These are phyloP conservation scores for Chondrus crispus DNA, from an alignment of 23 red algal genomes.

Conservation along the genomic window DNA sequence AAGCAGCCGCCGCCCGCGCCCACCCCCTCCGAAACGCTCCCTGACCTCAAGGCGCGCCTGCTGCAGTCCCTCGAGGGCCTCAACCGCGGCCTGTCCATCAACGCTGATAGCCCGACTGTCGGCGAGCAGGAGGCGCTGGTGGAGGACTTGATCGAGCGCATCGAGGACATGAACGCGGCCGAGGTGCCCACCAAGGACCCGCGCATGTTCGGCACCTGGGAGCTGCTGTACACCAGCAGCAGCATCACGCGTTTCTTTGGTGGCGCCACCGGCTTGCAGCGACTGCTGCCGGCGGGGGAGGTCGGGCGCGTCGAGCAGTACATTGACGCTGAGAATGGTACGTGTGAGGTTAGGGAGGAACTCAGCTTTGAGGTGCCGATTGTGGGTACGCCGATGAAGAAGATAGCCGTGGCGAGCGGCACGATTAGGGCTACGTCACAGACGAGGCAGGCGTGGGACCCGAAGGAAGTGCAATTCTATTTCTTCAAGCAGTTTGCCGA, in stretches of 20 bases:
- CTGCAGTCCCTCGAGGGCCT: background rate
- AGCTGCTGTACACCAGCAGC: slow-evolving; percentile 47
- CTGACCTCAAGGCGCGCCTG: slow-evolving; percentile 18
- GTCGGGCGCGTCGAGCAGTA: slow-evolving; percentile 29
- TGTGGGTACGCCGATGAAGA: background rate
- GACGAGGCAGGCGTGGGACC: slow-evolving; percentile 50
- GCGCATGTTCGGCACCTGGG: slow-evolving; percentile 32
- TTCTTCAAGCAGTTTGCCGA: slow-evolving; percentile 53
- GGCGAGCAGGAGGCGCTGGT: slow-evolving; percentile 24
- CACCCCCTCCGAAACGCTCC: background rate
- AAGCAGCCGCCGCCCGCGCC: background rate
- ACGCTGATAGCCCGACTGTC: slow-evolving; percentile 35
- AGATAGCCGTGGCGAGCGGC: slow-evolving; percentile 16
- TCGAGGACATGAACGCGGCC: slow-evolving; percentile 22
- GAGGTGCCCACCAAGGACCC: slow-evolving; percentile 16
- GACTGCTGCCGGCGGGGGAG: slow-evolving; percentile 21
- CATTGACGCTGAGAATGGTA: slow-evolving; percentile 44
- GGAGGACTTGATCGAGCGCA: slow-evolving; percentile 34
- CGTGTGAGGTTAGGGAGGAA: slow-evolving; percentile 22
- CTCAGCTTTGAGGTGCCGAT: slow-evolving; percentile 39
- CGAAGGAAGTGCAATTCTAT: slow-evolving; percentile 25
- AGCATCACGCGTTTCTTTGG: slow-evolving; percentile 49
- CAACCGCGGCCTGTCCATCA: slow-evolving; percentile 18
- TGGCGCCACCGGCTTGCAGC: slow-evolving; percentile 58
- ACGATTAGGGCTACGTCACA: slow-evolving; percentile 10